Base-by-base conservation (phyloP, 768 basidiomycete genomes). In the Boletus fagicola region DNA sequence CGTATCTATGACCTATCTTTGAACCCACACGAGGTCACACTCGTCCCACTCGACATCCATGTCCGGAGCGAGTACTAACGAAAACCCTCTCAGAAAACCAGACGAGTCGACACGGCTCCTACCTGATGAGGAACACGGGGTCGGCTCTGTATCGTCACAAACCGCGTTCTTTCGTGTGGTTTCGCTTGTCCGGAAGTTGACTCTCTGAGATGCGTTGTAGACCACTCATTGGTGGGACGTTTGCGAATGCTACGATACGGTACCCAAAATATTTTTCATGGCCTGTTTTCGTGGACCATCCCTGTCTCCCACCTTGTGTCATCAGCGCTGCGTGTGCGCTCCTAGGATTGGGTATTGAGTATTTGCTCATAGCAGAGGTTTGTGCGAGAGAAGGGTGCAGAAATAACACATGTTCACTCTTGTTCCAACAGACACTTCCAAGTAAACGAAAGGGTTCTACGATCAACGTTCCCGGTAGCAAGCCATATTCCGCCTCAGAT, bases 181-280 rank as follows among this genome's bases (percentile, higher is more conserved):
- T n/a, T 7, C 3, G 40, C 12, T 4, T 24, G 26, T 9, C 20
- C 15, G n/a, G 28, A 45, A 7, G 22, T 8, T 22, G 31, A 50
- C 7, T 48, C 47, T 28, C 11, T 31, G 30, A 26, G 5, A 28
- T 28, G 28, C 28, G 5, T 47, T 11, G 7, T 31, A 56, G 60
- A 33, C 56, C 55, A 11, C 51, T 58, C 11, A 50, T 62, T 10
- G 61, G 60, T 2, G 61, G 54, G 6, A 49, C 47, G 1, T 46
- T 63, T 47, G 47, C 43, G 22, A 63, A 63, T 18, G 45, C 56
- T 35, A 45, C 52, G 20, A 47, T 43, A 42, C 51, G 59, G 15
- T 60, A 54, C 48, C 36, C 58, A n/a, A 36, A 30, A 31, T 51
- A 36, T 15, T 59, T 54, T 49, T 43, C 62, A 2, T 59, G 56